phyloP scores from a whole-genome alignment of 371 early-diverging fungal species.

The Rhizopus sp. region DNA sequence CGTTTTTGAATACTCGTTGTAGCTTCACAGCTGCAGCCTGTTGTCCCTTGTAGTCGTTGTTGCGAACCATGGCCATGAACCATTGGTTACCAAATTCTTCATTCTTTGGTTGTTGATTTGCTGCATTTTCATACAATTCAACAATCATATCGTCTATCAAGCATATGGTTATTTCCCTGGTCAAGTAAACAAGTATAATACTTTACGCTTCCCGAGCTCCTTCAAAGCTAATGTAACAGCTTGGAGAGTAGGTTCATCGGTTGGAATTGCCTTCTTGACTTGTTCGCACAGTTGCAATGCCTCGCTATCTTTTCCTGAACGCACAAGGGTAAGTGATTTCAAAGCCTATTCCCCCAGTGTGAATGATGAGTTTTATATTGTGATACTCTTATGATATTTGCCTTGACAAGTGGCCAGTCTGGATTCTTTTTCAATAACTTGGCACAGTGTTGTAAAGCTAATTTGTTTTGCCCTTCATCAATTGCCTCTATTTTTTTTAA shows the following conservation, averaged over 20 bases:
- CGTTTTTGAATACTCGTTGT: constrained; percentile 76
- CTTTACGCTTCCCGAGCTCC: constrained; percentile 61
- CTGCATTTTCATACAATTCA: constrained; percentile 74
- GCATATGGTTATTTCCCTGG: not conserved
- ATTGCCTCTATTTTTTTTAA: constrained; percentile 64
- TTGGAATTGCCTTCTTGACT: constrained; percentile 67
- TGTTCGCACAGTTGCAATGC: constrained; percentile 72
- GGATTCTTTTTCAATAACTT: constrained; percentile 77
- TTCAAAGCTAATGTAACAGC: constrained; percentile 72
- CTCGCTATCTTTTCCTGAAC: constrained; percentile 68
- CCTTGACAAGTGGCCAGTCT: constrained; percentile 67
- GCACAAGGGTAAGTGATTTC: constrained; percentile 77
- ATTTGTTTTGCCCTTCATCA: constrained; percentile 71
- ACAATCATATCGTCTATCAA: constrained; percentile 64
- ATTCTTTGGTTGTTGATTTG: constrained; percentile 61
- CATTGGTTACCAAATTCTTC: constrained; percentile 78
- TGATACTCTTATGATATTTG: constrained; percentile 19
- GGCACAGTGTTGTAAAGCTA: constrained; percentile 64
- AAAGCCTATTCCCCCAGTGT: constrained; percentile 62
- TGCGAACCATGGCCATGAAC: constrained; percentile 87
- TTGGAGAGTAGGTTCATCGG: constrained; percentile 75
- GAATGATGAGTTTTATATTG: not conserved
- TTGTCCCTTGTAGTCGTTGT: constrained; percentile 70
- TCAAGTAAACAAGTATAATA: not conserved
- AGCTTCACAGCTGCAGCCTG: constrained; percentile 84